Evolutionary conservation across 768 basidiomycete genomes (phyloP).

Genomic region (Boletus subparvulus): DNA sequence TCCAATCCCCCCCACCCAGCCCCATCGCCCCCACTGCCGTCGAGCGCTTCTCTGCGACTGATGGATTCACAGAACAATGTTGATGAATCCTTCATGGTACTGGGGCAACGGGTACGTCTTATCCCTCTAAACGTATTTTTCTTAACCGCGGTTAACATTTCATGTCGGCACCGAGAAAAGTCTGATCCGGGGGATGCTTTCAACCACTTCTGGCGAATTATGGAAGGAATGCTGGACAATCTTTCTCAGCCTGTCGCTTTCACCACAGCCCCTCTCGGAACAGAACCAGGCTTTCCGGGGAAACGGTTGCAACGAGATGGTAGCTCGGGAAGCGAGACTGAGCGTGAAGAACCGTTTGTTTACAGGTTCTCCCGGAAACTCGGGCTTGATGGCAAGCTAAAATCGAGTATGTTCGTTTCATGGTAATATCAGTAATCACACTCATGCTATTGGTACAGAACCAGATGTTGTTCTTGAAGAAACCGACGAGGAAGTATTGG

Average conservation of each 20-base stretch:
- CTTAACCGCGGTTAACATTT: slow-evolving; percentile 1
- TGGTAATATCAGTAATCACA: not conserved
- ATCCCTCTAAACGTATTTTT: not conserved
- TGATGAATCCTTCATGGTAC: slow-evolving; percentile 87
- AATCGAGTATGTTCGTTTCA: slow-evolving; percentile 18
- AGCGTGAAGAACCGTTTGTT: slow-evolving; percentile 62
- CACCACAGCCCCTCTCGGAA: slow-evolving; percentile 71
- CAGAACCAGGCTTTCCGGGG: slow-evolving; percentile 29
- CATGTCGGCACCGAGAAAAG: slow-evolving; percentile 33
- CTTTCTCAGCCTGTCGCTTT: slow-evolving; percentile 81
- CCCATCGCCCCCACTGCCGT: slow-evolving; percentile 48
- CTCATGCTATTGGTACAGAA: slow-evolving; percentile 21
- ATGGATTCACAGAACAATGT: slow-evolving; percentile 62
- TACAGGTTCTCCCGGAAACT: slow-evolving; percentile 52
- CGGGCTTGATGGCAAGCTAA: slow-evolving; percentile 24
- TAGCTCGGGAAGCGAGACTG: slow-evolving; percentile 64
- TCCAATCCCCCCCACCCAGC: slow-evolving; percentile 30
- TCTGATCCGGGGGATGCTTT: slow-evolving; percentile 85
- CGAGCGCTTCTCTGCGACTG: slow-evolving; percentile 34
- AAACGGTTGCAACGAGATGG: slow-evolving; percentile 44
- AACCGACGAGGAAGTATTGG: slow-evolving; percentile 59
- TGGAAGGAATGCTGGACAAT: slow-evolving; percentile 84
- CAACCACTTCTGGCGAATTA: slow-evolving; percentile 86
- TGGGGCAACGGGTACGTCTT: slow-evolving; percentile 66
- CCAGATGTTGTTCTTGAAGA: slow-evolving; percentile 36